These are phyloP conservation scores for Pseudogymnoascus sp. DNA, from an alignment of 2,329 filamentous ascomycete species.

Conservation along the genomic window DNA sequence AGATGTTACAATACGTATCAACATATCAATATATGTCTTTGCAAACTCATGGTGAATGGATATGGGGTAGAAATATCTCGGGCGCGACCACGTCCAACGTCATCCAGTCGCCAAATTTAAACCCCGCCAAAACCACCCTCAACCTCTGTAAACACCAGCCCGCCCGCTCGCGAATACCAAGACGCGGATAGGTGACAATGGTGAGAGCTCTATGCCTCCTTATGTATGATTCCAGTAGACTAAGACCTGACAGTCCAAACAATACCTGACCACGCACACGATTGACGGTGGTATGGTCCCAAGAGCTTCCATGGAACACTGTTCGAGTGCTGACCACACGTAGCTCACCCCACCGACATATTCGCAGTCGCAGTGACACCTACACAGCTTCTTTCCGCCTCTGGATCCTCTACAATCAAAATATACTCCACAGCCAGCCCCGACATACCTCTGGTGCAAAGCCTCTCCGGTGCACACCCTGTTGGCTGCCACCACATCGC, in stretches of 20 bases:
- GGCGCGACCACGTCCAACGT: neutral
- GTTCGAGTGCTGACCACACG: constrained; percentile 19
- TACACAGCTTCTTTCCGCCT: constrained; percentile 69
- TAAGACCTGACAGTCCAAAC: constrained; percentile 68
- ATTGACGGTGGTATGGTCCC: constrained; percentile 67
- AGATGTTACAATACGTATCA: constrained; percentile 2
- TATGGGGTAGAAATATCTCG: neutral
- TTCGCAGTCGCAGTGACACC: constrained; percentile 73
- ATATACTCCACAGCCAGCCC: constrained; percentile 67
- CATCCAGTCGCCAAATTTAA: constrained; percentile 7
- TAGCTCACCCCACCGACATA: constrained; percentile 77
- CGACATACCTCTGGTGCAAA: constrained; percentile 70
- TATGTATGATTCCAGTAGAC: constrained; percentile 6
- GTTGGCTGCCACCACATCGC: constrained; percentile 87
- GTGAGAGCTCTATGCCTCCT: constrained; percentile 15
- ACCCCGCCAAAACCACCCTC: constrained; percentile 3
- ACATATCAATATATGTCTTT: neutral
- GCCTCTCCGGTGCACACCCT: constrained; percentile 70
- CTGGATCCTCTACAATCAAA: constrained; percentile 74
- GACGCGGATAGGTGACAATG: constrained; percentile 22
- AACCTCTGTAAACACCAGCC: constrained; percentile 1
- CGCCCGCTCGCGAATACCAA: neutral
- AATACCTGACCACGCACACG: constrained; percentile 91
- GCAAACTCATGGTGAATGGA: neutral
- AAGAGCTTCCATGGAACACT: constrained; percentile 15